phyloP scores from a whole-genome alignment of 116 monocot genomes.

The Dioscorea cayenensis region DNA sequence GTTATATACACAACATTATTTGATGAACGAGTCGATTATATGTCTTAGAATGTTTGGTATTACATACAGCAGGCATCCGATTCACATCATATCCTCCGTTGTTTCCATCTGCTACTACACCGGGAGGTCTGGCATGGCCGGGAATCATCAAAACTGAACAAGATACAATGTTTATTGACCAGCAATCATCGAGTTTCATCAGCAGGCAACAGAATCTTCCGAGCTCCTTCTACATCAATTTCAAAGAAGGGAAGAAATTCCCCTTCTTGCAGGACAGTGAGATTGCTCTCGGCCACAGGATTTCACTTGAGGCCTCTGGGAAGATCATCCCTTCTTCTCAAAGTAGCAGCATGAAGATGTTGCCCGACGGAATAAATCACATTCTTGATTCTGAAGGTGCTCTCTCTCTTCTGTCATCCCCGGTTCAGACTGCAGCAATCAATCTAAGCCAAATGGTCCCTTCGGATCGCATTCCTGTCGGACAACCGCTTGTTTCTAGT shows the following conservation, averaged over 20 bases:
- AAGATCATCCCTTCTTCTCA: conserved; percentile 16
- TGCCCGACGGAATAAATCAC: conserved; percentile 12
- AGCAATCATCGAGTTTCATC: not conserved
- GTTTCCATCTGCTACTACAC: conserved; percentile 12
- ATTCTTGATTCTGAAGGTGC: conserved; percentile 56
- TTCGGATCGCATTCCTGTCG: conserved; percentile 20
- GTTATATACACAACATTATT: too few species aligned
- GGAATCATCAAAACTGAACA: conserved; percentile 9
- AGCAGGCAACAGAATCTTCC: conserved; percentile 11
- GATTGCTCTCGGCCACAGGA: conserved; percentile 9
- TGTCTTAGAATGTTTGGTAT: not conserved
- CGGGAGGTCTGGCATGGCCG: conserved; percentile 4
- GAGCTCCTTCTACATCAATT: conserved; percentile 1
- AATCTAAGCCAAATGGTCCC: conserved; percentile 24
- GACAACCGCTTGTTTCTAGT: conserved; percentile 37
- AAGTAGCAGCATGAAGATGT: conserved; percentile 14
- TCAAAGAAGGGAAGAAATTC: conserved; percentile 44
- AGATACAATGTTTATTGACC: not conserved
- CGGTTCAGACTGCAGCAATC: conserved; percentile 18
- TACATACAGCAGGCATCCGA: not conserved
- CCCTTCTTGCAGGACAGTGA: conserved; percentile 38
- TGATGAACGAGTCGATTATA: too few species aligned
- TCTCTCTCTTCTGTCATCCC: conserved; percentile 99
- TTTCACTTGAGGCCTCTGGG: conserved; percentile 2
- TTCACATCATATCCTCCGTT: conserved; percentile 12